A percentile compares a stretch with the other conserved stretches of the same genome.
phyloP scores from a whole-genome alignment of 345 rosid genomes.

The Hypericum perforatum region DNA sequence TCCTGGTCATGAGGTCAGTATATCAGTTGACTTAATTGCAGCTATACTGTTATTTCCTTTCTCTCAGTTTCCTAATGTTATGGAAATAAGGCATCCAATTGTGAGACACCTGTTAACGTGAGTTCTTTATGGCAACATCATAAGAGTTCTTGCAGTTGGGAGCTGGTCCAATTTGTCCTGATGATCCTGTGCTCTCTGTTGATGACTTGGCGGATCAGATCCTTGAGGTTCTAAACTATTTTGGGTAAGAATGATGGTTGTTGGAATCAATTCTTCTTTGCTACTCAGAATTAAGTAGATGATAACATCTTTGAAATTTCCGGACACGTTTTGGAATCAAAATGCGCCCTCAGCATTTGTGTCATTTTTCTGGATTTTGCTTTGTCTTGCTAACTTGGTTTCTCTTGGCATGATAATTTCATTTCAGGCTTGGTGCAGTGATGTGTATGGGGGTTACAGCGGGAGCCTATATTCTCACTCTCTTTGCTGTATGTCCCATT shows the following conservation, averaged over 20 bases:
- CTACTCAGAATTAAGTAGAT: too few species aligned
- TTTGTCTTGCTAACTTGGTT: background rate
- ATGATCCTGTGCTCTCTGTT: constrained; percentile 1
- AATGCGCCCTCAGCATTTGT: too few species aligned
- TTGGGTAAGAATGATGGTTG: too few species aligned
- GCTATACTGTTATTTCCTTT: too few species aligned
- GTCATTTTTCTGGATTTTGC: background rate
- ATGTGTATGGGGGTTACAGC: constrained; percentile 3
- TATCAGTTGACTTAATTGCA: background rate
- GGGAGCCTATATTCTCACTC: background rate
- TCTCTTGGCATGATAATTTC: background rate
- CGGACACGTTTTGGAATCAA: too few species aligned
- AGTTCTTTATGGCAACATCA: background rate
- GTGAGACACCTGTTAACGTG: background rate
- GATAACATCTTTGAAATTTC: too few species aligned
- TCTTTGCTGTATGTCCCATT: background rate
- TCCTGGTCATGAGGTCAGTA: constrained; percentile 4
- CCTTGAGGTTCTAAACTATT: background rate
- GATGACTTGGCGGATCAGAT: constrained; percentile 3
- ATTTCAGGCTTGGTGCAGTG: constrained; percentile 4
- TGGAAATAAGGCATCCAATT: background rate
- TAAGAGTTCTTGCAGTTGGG: constrained; percentile 5
- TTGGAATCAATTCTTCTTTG: too few species aligned
- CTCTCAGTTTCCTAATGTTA: background rate
- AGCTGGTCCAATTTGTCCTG: constrained; percentile 1